Base-by-base conservation (phyloP, 208 protist species). In the Leishmania amazonensis region DNA sequence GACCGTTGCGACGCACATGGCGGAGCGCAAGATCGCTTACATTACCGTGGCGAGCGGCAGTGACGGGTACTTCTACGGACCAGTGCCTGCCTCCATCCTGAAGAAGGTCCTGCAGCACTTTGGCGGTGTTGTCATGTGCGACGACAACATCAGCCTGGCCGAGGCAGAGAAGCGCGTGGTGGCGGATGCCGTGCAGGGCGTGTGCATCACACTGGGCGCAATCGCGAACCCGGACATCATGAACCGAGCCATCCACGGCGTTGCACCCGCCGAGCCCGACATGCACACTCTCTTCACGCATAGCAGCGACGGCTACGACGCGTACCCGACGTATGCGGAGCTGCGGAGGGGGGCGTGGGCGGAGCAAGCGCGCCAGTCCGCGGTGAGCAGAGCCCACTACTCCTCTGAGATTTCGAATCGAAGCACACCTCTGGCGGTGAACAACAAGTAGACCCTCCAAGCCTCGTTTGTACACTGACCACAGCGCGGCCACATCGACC, bases 211-310 rank as follows among this genome's bases (percentile, higher is more conserved):
- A 7, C 72, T 76, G 21, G 74, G 72, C 19, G 88, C 82, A 24
- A 81, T 95, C 35, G 76, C 89, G 8, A 93, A 95, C 79, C 89
- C 91, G 5, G 91, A 95, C 83, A 81, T 95, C 13, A 80, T 87
- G 31, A 72, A 89, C 31, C 80, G 84, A 28, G 77, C 79, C n/a
- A 45, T 70, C 31, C 28, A 73, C 76, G 79, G 83, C 42, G 45
- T 42, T 3, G 57, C 64, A 9, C 64, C 87, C 0, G 85, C 58
- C 17, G 75, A 64, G 81, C 19, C 71, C 45, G 62, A 83, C 45
- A 57, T 38, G 60, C 6, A 47, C 40, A 62, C 81, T 42, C 76
- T 85, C 58, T 85, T 81, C 38, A 77, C 75, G 21, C 65, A 81
- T 49, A 68, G n/a, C 57, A 47, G 38, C 73, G 75, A 83, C 47